Percentiles rank a stretch among this genome's conserved stretches.
These are phyloP conservation scores for Lumnitzera littorea DNA, from an alignment of 345 rosid genomes.

Conservation along the genomic window DNA sequence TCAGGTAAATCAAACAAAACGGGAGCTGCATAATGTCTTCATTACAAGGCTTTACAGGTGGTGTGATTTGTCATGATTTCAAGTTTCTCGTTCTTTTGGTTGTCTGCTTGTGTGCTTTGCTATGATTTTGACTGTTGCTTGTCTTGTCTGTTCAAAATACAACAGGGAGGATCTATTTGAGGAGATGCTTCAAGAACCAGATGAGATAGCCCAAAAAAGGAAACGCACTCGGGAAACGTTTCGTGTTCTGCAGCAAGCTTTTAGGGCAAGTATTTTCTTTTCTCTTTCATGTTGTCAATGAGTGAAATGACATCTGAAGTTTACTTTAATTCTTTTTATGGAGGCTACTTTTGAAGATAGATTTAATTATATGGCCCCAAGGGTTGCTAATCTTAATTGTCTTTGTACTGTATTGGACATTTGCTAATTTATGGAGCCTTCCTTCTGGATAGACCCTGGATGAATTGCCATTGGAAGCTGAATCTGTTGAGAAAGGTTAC, in stretches of 20 bases:
- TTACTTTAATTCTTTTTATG: too few relatives aligned
- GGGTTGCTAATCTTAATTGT: neutral
- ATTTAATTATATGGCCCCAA: too few relatives aligned
- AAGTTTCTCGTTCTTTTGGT: neutral
- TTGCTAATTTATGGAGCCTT: neutral
- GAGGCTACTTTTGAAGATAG: too few relatives aligned
- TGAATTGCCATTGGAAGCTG: slow-evolving; percentile 90
- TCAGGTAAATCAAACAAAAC: slow-evolving; percentile 94
- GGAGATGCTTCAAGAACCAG: slow-evolving; percentile 98
- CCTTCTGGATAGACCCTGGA: slow-evolving; percentile 61
- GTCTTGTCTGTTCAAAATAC: slow-evolving; percentile 1
- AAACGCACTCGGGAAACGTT: slow-evolving; percentile 82
- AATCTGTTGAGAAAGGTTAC: slow-evolving; percentile 79
- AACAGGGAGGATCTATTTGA: slow-evolving; percentile 93
- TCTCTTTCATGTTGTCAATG: neutral
- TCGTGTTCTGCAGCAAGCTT: slow-evolving; percentile 86
- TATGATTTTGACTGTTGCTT: neutral
- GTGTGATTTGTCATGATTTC: slow-evolving; percentile 1
- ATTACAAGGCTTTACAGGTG: slow-evolving; percentile 97
- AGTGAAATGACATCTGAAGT: neutral
- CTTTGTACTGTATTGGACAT: neutral
- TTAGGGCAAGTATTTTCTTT: slow-evolving; percentile 49
- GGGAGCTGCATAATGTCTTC: slow-evolving; percentile 91
- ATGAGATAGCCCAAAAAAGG: slow-evolving; percentile 76
- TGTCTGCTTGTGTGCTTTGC: neutral